Conservation (phyloP, 306 rosid genomes). For the Carpinus fangiana region DNA sequence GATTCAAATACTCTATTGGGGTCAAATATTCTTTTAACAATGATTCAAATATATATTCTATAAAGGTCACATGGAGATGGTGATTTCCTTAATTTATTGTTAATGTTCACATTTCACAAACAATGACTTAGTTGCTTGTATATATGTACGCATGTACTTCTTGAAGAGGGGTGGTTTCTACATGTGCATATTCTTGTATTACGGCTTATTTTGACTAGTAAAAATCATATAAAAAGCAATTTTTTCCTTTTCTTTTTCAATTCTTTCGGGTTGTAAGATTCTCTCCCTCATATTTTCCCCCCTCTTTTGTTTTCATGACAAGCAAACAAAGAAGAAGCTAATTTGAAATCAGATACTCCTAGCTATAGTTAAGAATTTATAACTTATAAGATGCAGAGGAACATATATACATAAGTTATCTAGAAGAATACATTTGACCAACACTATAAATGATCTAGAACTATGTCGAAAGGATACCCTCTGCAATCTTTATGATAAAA, state of each 20-base stretch:
- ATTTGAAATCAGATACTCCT: neutral
- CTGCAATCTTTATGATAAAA: no score
- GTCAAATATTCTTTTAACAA: constrained; percentile 34
- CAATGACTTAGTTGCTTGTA: neutral
- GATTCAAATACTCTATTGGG: constrained; percentile 19
- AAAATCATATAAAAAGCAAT: neutral
- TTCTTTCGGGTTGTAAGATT: neutral
- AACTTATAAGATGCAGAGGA: neutral
- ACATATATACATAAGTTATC: neutral
- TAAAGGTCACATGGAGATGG: constrained; percentile 29
- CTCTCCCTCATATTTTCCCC: neutral
- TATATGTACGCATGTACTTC: neutral
- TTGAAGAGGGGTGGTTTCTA: neutral
- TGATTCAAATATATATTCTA: constrained; percentile 22
- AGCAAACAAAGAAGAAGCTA: neutral
- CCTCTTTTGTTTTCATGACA: neutral
- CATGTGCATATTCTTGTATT: neutral
- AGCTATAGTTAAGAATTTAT: neutral
- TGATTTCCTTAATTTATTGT: constrained; percentile 11
- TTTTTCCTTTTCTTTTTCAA: neutral
- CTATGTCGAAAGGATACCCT: no score
- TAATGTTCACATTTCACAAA: constrained; percentile 29
- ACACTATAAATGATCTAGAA: neutral
- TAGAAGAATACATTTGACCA: neutral
- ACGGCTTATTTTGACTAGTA: neutral